Percentiles rank a stretch among this genome's conserved stretches.
phyloP scores from a whole-genome alignment of 2,329 filamentous ascomycete species.

The Helotiales sp. region DNA sequence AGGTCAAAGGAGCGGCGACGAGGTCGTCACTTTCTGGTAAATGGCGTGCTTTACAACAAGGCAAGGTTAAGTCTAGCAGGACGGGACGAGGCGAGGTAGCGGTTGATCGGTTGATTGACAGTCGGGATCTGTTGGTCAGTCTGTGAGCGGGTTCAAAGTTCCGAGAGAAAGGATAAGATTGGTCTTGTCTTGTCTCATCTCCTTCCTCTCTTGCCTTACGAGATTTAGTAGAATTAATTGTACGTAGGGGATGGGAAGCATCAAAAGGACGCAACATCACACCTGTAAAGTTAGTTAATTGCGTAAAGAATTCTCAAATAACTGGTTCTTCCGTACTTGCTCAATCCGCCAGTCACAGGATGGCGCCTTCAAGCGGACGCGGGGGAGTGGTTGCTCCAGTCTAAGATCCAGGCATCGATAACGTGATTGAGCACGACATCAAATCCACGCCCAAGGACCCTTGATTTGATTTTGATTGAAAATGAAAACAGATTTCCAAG shows the following conservation, averaged over 20 bases:
- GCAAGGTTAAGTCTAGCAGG: not conserved
- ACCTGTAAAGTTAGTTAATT: too few species aligned
- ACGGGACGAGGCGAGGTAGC: not conserved
- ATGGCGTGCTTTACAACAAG: conserved; percentile 31
- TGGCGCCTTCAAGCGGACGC: not conserved
- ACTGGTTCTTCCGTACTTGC: too few species aligned
- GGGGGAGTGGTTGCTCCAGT: conserved; percentile 9
- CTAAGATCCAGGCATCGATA: conserved; percentile 13
- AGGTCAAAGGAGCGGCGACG: conserved; percentile 14
- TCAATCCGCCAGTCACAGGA: not conserved
- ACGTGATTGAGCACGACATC: conserved; percentile 7
- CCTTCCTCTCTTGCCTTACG: not conserved
- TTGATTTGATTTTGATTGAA: not conserved
- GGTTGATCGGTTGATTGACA: too few species aligned
- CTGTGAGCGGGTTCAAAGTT: not conserved
- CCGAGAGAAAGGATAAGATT: not conserved
- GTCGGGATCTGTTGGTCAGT: too few species aligned
- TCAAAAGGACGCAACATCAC: not conserved
- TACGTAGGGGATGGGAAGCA: not conserved
- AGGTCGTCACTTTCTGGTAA: conserved; percentile 28
- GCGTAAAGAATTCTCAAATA: too few species aligned
- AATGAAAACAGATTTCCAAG: not conserved
- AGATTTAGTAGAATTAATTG: not conserved
- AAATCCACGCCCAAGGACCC: not conserved
- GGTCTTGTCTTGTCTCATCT: not conserved